phyloP scores from a whole-genome alignment of 2,329 filamentous ascomycete genomes.

The Colletotrichum ledebouriae region DNA sequence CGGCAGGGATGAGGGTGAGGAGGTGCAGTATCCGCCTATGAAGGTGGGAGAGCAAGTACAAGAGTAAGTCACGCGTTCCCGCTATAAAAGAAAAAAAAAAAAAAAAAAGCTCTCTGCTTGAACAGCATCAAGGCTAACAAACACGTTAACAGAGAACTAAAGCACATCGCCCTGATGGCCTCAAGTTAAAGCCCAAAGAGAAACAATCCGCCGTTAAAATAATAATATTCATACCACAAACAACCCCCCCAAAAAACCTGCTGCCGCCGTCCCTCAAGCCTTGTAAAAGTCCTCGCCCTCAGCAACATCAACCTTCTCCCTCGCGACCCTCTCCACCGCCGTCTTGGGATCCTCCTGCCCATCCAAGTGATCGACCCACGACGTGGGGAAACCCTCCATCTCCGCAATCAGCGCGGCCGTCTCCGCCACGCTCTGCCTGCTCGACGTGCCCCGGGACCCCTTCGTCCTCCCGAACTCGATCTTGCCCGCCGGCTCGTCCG shows the following conservation, averaged over 20 bases:
- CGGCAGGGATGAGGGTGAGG: slow-evolving; percentile 67
- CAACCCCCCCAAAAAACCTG: too few relatives aligned
- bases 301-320: slow-evolving; percentile 63
- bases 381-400: slow-evolving; percentile 58
- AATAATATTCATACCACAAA: slow-evolving; percentile 21
- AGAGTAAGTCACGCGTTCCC: slow-evolving; percentile 55
- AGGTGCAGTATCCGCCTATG: slow-evolving; percentile 62
- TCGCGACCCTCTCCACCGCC: slow-evolving; percentile 64
- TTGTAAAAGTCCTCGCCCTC: slow-evolving; percentile 63
- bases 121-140: neutral
- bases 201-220: slow-evolving; percentile 25
- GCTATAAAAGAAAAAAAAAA: neutral
- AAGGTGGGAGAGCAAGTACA: slow-evolving; percentile 73
- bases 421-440: slow-evolving; percentile 71
- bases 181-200: slow-evolving; percentile 1
- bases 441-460: slow-evolving; percentile 56
- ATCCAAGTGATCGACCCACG: slow-evolving; percentile 69
- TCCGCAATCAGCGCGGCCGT: slow-evolving; percentile 69
- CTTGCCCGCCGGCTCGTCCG: slow-evolving; percentile 61
- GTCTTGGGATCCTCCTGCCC: slow-evolving; percentile 62
- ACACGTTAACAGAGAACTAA: slow-evolving; percentile 58
- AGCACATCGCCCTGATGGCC: slow-evolving; percentile 67
- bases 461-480: slow-evolving; percentile 62
- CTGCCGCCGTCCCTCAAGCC: slow-evolving; percentile 6
- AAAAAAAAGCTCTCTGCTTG: too few relatives aligned